Base-by-base conservation (phyloP, 208 protist genomes). In the Trypanosoma melophagium region DNA sequence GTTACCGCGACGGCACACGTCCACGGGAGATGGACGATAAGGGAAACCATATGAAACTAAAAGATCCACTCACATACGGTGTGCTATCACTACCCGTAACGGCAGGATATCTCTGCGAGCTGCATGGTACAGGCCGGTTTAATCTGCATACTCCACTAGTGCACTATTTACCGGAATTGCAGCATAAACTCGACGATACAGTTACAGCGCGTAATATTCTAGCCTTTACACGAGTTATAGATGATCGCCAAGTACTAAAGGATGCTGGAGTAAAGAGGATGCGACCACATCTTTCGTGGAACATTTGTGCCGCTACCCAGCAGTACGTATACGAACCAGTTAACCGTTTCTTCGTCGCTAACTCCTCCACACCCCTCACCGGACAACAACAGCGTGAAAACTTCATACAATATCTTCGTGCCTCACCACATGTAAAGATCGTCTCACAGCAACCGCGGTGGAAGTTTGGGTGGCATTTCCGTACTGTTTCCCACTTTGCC, bases 1-100 rank as follows among this genome's bases (percentile, higher is more conserved):
- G 89, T 16, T 93, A 87, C 73, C 84, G 89, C 25, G 86, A 95
- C 70, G 69, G 82, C 3, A 76, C 59, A 17, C 84, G 84, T 1
- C 81, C 84, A 12, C 69, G 76, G 22, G 85, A 93, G 31, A 77
- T 81, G 69, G 86, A 95, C n/a, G 89, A 95, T 68, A 92, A 92
- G 66, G 86, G 84, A 10, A 93, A 95, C 73, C 80, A 88, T 74
- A 79, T 95, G 81, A 79, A 81, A 40, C 75, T 95, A 31, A 89
- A 88, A 60, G 89, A 95, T 68, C 86, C 89, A 22, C 77, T 95
- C 19, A 71, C 82, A 14, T 92, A 91, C 73, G 84, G 86, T 54
- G 67, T 56, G 10, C 71, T 95, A 8, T 83, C 79, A 4, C 60
- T 90, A 21, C 89, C 89, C n/a, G 66, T 95, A n/a, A 85, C 86